Evolutionary conservation across 371 early-diverging fungal genomes (phyloP).

Genomic region (Rhizopus sp.): DNA sequence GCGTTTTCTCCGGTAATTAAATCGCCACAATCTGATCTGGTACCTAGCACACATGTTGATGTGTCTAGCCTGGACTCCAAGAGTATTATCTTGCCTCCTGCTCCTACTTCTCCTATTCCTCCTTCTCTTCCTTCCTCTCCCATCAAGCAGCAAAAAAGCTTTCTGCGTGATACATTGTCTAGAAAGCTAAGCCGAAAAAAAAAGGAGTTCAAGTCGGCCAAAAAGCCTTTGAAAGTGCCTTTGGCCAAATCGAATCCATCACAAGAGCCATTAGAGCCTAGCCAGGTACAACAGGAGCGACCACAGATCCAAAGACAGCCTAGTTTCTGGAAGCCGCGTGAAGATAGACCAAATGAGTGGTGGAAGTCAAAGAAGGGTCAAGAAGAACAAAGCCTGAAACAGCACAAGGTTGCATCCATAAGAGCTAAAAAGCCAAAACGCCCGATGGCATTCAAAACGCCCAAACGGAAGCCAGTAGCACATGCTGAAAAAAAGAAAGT

Average conservation of each 20-base stretch:
- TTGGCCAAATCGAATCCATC: background rate
- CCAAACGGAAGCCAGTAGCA: slow-evolving; percentile 9
- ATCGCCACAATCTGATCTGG: no score
- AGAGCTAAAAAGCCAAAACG: slow-evolving; percentile 13
- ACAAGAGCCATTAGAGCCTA: background rate
- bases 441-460: slow-evolving; percentile 26
- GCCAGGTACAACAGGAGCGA: background rate
- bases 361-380: slow-evolving; percentile 13
- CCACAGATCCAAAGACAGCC: background rate
- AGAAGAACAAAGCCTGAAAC: background rate
- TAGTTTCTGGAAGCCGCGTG: slow-evolving; percentile 26
- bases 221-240: background rate
- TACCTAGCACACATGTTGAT: background rate
- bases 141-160: no score
- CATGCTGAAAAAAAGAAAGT: slow-evolving; percentile 1
- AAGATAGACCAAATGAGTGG: slow-evolving; percentile 19
- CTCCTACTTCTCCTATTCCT: no score
- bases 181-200: no score
- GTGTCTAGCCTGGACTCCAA: background rate
- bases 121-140: no score
- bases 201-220: no score
- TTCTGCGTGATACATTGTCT: no score
- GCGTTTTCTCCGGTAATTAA: no score
- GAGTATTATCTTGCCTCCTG: background rate
- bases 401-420: slow-evolving; percentile 12